Evolutionary conservation across 2,329 filamentous ascomycete species (phyloP).

Genomic region (Fusarium poae): DNA sequence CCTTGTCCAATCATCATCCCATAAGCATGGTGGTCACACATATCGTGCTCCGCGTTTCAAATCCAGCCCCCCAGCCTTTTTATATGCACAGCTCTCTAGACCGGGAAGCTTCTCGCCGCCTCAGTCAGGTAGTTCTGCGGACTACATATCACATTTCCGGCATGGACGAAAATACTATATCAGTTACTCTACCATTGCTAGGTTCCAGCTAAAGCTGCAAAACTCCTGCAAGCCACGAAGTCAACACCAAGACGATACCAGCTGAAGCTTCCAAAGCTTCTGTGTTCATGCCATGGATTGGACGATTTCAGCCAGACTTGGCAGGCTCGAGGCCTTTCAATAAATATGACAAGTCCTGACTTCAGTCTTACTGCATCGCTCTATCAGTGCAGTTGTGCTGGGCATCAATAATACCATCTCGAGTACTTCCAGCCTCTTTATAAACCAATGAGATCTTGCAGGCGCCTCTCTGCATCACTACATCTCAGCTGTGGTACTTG

Average conservation of each 20-base stretch:
- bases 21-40: conserved; percentile 6
- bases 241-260: conserved; percentile 1
- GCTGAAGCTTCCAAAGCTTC: neutral
- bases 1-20: neutral
- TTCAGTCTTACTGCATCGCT: conserved; percentile 13
- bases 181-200: neutral
- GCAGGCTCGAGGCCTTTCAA: neutral
- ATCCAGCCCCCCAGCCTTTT: conserved; percentile 32
- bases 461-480: conserved; percentile 33
- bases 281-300: neutral
- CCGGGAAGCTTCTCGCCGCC: conserved; percentile 2
- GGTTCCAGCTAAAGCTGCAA: conserved; percentile 4
- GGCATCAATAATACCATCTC: conserved; percentile 14
- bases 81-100: conserved; percentile 1
- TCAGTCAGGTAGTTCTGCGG: neutral
- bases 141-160: neutral
- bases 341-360: neutral
- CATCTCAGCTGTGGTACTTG: conserved; percentile 28
- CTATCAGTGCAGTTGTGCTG: neutral
- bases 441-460: conserved; percentile 17
- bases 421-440: conserved; percentile 8
- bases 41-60: conserved; percentile 6
- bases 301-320: neutral
- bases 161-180: conserved; percentile 9
- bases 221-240: conserved; percentile 32